These are phyloP conservation scores for Rhodotorula graminis DNA, from an alignment of 768 basidiomycete species.

Conservation along the genomic window DNA sequence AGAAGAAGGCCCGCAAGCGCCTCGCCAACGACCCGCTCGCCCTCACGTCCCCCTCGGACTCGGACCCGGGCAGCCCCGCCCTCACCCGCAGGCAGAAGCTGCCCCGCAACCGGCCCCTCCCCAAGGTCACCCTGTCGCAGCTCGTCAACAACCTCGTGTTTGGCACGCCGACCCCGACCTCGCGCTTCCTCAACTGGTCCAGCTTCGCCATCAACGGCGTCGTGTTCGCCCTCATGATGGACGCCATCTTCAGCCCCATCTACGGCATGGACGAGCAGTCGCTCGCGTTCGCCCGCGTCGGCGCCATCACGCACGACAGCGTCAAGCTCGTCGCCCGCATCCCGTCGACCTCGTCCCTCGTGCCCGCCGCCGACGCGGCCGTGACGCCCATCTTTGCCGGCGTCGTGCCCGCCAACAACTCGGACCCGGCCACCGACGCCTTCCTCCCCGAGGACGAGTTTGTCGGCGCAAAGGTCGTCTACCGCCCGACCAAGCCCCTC, in stretches of 20 bases:
- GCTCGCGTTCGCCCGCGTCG: slow-evolving; percentile 64
- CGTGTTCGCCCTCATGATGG: slow-evolving; percentile 49
- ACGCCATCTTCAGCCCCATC: slow-evolving; percentile 58
- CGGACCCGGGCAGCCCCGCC: slow-evolving; percentile 4
- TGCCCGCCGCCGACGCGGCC: slow-evolving; percentile 3
- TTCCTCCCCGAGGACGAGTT: slow-evolving; percentile 29
- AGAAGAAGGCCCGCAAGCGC: slow-evolving; percentile 13
- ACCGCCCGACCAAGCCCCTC: slow-evolving; percentile 37
- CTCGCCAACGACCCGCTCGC: slow-evolving; percentile 11
- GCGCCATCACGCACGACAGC: slow-evolving; percentile 62
- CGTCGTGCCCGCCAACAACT: slow-evolving; percentile 26
- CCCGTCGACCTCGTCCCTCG: slow-evolving; percentile 47
- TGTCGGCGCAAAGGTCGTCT: slow-evolving; percentile 38
- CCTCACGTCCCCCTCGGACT: slow-evolving; percentile 1
- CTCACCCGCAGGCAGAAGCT: slow-evolving; percentile 21
- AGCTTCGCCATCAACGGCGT: slow-evolving; percentile 50
- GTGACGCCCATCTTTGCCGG: slow-evolving; percentile 20
- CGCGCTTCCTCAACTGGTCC: slow-evolving; percentile 29
- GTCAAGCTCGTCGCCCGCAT: slow-evolving; percentile 63
- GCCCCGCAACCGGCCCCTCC: slow-evolving; percentile 20
- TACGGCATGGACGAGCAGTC: slow-evolving; percentile 54
- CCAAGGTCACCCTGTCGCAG: slow-evolving; percentile 13
- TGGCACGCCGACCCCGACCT: slow-evolving; percentile 22
- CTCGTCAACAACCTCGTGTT: slow-evolving; percentile 10
- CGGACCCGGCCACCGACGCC: slow-evolving; percentile 29